These are phyloP conservation scores for Musa beccarii DNA, from an alignment of 176 grass and related monocot genomes.

Conservation along the genomic window DNA sequence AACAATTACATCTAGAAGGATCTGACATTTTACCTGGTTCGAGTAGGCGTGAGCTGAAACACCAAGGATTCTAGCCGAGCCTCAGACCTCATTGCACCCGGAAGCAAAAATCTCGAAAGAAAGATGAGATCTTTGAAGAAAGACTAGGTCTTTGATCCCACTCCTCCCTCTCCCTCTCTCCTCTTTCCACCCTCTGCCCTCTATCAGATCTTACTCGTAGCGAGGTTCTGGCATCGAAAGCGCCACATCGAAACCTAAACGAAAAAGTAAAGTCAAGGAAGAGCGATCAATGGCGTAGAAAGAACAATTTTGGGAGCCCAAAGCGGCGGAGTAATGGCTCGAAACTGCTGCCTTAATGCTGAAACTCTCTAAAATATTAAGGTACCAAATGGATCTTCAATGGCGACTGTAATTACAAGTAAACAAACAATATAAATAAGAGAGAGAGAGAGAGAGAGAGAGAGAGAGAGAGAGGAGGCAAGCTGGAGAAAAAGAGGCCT, in stretches of 20 bases:
- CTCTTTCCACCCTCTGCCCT: not conserved
- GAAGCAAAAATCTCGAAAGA: not conserved
- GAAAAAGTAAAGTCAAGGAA: not conserved
- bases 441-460: too few relatives aligned
- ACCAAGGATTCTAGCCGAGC: constrained; percentile 59
- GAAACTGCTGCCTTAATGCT: not conserved
- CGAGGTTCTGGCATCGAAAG: not conserved
- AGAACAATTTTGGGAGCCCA: not conserved
- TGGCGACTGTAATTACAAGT: not conserved
- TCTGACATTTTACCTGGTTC: constrained; percentile 61
- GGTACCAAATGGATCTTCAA: not conserved
- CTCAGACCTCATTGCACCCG: constrained; percentile 54
- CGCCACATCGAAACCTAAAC: not conserved
- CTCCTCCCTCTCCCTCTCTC: not conserved
- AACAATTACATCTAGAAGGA: not conserved
- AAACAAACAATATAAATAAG: not conserved
- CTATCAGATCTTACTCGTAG: constrained; percentile 21
- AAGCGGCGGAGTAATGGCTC: not conserved
- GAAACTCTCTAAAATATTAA: not conserved
- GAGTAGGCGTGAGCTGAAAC: constrained; percentile 88
- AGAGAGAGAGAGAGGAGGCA: too few relatives aligned
- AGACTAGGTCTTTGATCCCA: not conserved
- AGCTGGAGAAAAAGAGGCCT: not conserved
- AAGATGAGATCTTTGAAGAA: constrained; percentile 5
- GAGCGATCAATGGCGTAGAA: not conserved